These are phyloP conservation scores for Polyporus tsugae DNA, from an alignment of 1,284 basidiomycete genomes.

Conservation along the genomic window DNA sequence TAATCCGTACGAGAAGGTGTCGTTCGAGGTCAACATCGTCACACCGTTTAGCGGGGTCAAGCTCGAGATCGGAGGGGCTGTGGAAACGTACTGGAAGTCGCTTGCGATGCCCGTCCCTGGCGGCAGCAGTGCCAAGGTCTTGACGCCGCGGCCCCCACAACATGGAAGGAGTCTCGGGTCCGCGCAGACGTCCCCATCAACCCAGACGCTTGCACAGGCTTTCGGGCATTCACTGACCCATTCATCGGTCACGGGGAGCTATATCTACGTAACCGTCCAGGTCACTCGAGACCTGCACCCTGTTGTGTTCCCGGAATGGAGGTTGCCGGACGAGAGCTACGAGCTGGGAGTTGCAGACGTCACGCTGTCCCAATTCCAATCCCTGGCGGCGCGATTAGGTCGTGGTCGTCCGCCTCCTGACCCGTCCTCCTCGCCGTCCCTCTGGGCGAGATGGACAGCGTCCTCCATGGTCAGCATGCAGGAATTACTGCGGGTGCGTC, in stretches of 20 bases:
- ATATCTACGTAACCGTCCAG: slow-evolving; percentile 88
- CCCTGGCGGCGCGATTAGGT: slow-evolving; percentile 64
- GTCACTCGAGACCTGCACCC: slow-evolving; percentile 92
- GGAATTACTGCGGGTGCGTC: slow-evolving; percentile 73
- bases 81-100: slow-evolving; percentile 98
- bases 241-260: slow-evolving; percentile 89
- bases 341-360: slow-evolving; percentile 88
- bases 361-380: slow-evolving; percentile 81
- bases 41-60: slow-evolving; percentile 93
- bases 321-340: slow-evolving; percentile 77
- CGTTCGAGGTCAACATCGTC: slow-evolving; percentile 90
- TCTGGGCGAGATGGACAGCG: slow-evolving; percentile 66
- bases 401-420: slow-evolving; percentile 48
- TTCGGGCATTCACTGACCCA: slow-evolving; percentile 74
- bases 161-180: slow-evolving; percentile 53
- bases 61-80: slow-evolving; percentile 93
- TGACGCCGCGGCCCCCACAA: slow-evolving; percentile 39
- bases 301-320: slow-evolving; percentile 79
- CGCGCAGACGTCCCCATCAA: slow-evolving; percentile 72
- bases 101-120: slow-evolving; percentile 59
- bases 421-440: slow-evolving; percentile 48
- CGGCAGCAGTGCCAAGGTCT: slow-evolving; percentile 34
- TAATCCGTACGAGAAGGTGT: slow-evolving; percentile 62
- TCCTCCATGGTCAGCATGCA: slow-evolving; percentile 75
- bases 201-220: slow-evolving; percentile 53